These are phyloP conservation scores for Rhypophila decipiens DNA, from an alignment of 495 filamentous ascomycete genomes.

Conservation along the genomic window DNA sequence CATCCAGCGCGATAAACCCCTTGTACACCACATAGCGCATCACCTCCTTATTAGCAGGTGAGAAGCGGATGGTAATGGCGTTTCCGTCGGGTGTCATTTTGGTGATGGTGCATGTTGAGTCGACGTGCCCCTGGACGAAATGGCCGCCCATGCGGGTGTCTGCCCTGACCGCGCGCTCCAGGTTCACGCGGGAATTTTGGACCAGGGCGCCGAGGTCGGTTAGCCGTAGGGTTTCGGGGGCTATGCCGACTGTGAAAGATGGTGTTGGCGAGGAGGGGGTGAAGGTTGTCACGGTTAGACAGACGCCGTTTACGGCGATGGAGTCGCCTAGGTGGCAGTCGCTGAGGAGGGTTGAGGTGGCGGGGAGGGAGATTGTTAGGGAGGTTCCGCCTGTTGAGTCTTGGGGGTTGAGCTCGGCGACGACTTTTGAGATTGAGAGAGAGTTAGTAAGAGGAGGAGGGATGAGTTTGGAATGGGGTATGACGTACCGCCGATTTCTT, in stretches of 20 bases:
- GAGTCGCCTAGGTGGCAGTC: constrained; percentile 87
- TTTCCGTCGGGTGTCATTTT: constrained; percentile 73
- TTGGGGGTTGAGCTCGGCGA: constrained; percentile 71
- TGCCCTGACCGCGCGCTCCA: constrained; percentile 85
- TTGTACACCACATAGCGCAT: constrained; percentile 90
- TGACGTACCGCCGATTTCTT: constrained; percentile 80
- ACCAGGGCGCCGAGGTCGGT: constrained; percentile 80
- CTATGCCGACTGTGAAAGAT: constrained; percentile 86
- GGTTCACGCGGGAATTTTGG: constrained; percentile 59
- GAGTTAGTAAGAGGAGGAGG: constrained; percentile 3
- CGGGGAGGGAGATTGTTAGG: constrained; percentile 66
- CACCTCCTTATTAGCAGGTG: constrained; percentile 58
- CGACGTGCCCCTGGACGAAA: constrained; percentile 89
- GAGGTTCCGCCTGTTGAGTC: constrained; percentile 82
- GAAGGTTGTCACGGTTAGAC: constrained; percentile 87
- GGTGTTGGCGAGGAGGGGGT: constrained; percentile 19
- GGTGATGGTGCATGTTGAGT: constrained; percentile 71
- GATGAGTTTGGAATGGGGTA: not conserved
- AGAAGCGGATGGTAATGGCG: constrained; percentile 75
- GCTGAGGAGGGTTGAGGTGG: constrained; percentile 63
- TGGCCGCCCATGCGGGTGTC: constrained; percentile 86
- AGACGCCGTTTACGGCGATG: constrained; percentile 81
- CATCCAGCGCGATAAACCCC: constrained; percentile 92
- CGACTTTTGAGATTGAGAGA: constrained; percentile 48
- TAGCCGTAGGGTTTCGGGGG: constrained; percentile 91